phyloP scores from a whole-genome alignment of 2,329 filamentous ascomycete species.

The Xylaria sp. region DNA sequence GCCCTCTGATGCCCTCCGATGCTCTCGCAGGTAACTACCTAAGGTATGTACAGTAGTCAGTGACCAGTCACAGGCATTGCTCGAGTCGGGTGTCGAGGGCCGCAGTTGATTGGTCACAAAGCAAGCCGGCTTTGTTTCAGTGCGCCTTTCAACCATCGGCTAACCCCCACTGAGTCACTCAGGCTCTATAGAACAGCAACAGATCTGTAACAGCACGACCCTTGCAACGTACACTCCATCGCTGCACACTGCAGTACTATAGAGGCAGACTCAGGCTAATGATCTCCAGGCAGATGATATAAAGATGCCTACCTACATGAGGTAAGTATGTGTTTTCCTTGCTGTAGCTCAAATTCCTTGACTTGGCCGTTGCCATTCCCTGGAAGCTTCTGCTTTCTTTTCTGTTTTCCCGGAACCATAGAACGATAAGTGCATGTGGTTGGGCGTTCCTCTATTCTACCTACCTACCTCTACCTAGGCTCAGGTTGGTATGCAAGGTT shows the following conservation, averaged over 20 bases:
- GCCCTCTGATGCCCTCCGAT: too few species aligned
- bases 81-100: constrained; percentile 28
- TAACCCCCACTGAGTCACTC: constrained; percentile 19
- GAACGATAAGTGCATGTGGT: neutral
- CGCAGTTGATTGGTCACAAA: constrained; percentile 38
- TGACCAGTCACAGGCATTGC: constrained; percentile 31
- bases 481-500: too few species aligned
- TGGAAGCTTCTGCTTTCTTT: neutral
- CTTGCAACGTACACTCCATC: constrained; percentile 9
- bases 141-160: constrained; percentile 25
- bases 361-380: neutral
- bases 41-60: too few species aligned
- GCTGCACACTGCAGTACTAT: neutral
- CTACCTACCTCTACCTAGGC: neutral
- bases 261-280: neutral
- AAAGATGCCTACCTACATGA: too few species aligned
- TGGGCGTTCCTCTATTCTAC: neutral
- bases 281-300: neutral
- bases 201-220: constrained; percentile 20
- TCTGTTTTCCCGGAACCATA: neutral
- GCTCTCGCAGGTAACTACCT: too few species aligned
- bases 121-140: constrained; percentile 39
- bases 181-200: neutral
- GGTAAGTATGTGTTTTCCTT: too few species aligned
- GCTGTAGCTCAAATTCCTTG: neutral